phyloP scores from a whole-genome alignment of 768 basidiomycete species.

The Russula griseocarnosa region DNA sequence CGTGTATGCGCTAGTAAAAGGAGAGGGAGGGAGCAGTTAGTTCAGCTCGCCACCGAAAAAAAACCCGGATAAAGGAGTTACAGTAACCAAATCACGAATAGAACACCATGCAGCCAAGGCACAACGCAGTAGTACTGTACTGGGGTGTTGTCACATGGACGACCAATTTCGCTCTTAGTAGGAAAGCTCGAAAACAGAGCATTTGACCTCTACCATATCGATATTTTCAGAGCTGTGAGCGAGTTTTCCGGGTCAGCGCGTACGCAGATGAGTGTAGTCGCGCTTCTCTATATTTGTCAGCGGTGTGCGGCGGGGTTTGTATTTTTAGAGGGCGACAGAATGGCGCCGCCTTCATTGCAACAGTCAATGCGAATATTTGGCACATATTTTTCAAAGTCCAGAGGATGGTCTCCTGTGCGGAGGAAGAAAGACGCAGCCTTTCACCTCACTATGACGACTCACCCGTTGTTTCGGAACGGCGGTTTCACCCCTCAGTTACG shows the following conservation, averaged over 20 bases:
- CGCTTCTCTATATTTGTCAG: neutral
- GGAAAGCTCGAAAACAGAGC: no score
- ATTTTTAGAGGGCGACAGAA: neutral
- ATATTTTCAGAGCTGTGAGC: neutral
- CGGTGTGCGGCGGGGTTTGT: neutral
- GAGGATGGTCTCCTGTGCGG: no score
- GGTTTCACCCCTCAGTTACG: constrained; percentile 11
- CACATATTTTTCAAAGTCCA: no score
- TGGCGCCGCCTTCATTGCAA: no score
- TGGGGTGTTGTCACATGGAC: neutral
- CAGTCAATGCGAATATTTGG: no score
- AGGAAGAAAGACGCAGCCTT: no score
- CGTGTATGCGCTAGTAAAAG: constrained; percentile 71
- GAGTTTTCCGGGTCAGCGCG: neutral
- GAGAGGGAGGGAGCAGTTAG: constrained; percentile 18
- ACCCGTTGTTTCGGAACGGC: no score
- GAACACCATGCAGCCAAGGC: neutral
- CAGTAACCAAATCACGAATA: neutral
- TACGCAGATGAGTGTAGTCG: neutral
- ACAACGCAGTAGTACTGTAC: neutral
- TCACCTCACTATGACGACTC: no score
- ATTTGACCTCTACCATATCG: no score
- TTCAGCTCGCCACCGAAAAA: neutral
- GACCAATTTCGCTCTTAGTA: neutral
- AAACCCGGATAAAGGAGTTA: neutral